These are phyloP conservation scores for Cadophora gregata DNA, from an alignment of 2,329 filamentous ascomycete genomes.

Conservation along the genomic window DNA sequence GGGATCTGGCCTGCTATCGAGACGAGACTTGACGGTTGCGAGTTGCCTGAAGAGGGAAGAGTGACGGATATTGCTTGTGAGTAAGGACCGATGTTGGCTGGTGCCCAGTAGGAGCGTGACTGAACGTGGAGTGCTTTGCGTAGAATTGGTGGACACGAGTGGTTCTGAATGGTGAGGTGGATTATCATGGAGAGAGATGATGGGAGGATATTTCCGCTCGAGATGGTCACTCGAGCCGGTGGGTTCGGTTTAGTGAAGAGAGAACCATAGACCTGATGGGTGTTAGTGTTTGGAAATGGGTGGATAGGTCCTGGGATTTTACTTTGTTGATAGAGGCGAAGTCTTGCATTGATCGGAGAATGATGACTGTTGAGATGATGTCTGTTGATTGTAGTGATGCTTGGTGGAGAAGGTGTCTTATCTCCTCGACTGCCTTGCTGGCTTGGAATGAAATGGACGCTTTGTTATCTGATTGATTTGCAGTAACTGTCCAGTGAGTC, in stretches of 20 bases:
- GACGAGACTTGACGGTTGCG: constrained; percentile 47
- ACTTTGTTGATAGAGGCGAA: constrained; percentile 75
- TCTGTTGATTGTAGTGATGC: constrained; percentile 46
- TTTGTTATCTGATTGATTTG: constrained; percentile 2
- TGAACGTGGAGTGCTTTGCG: constrained; percentile 83
- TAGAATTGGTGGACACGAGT: constrained; percentile 31
- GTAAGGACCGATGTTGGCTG: constrained; percentile 96
- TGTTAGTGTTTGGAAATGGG: background rate
- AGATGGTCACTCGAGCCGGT: constrained; percentile 82
- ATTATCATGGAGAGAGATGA: constrained; percentile 64
- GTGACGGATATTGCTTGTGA: constrained; percentile 79
- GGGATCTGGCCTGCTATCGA: constrained; percentile 92
- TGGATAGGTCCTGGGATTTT: constrained; percentile 4
- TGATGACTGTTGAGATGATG: constrained; percentile 65
- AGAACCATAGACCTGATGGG: constrained; percentile 67
- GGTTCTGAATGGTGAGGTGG: constrained; percentile 49
- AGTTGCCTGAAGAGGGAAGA: constrained; percentile 42
- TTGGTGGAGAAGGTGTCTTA: constrained; percentile 50
- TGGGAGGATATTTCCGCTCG: constrained; percentile 73
- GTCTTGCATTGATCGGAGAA: constrained; percentile 80
- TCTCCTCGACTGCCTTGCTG: constrained; percentile 52
- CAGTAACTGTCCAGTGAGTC: constrained; percentile 34
- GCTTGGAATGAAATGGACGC: constrained; percentile 55
- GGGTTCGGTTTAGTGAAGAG: constrained; percentile 82
- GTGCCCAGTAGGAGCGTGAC: constrained; percentile 94